Evolutionary conservation across 129 eudicot genomes (phyloP), one percentile per base, ranked within the genome.

Genomic region (Helianthus tuberosus): DNA sequence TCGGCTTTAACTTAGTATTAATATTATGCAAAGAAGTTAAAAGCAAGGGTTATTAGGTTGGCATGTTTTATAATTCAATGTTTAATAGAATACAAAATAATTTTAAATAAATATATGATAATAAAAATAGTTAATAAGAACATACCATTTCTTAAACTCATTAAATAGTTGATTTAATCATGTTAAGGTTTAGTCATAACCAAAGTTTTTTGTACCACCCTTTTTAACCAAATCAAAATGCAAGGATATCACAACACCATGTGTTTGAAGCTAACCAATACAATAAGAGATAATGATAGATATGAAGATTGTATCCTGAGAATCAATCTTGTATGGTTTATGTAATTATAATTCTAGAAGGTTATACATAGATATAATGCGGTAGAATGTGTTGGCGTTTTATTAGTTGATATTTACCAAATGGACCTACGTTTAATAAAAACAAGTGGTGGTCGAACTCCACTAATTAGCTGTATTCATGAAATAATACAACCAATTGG

Each of bases 381-480:
- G 39, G 64, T 58, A 25, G 64, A 58, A 23, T 58, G 64, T 25
- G 39, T 58, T 23, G 38, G 64, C 27, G 6, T 58, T 25, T 58
- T 15, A 27, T 29, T 2, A 29, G 43, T 60, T 60, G 65, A 60
- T 60, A 12, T 60, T 32, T 32, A 61, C 46, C 23, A 35, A 9
- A 61, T 32, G 66, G 66, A 11, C 65, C 65, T 11, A 59, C n/a
- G 41, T 29, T 60, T 12, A 60, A 52, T 15, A 5, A 52, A 52
- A 15, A 11, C 20, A 53, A 25, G 66, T 29, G 32, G 68, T 73
- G 69, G 69, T 60, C 60, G n/a, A 60, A 60, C 69, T 47, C 69
- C 77, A 73, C 69, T 73, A 14, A 25, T 1, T 72, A 27, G 64
- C 64, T 57, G 54, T 71, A 35, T 44, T 3, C 35, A 70, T 70